Conservation (phyloP, 768 basidiomycete genomes). For the Pulveroboletus sp. region DNA sequence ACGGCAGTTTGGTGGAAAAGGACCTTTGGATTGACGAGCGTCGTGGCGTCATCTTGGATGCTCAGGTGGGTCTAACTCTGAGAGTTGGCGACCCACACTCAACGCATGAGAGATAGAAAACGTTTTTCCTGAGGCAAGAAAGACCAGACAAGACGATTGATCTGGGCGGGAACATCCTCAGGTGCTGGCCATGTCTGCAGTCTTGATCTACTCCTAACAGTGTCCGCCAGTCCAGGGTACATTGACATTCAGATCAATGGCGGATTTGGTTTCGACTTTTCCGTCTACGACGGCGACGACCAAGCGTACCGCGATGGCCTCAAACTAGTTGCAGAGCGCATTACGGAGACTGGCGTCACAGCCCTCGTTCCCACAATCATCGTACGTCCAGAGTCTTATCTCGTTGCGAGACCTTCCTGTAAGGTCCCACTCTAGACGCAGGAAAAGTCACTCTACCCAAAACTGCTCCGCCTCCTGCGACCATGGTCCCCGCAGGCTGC, state of each 20-base stretch:
- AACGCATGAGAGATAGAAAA: conserved; percentile 42
- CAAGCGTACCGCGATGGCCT: conserved; percentile 66
- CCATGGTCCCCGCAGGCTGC: conserved; percentile 63
- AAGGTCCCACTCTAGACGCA: conserved; percentile 54
- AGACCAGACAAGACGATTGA: conserved; percentile 66
- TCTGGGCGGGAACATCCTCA: conserved; percentile 73
- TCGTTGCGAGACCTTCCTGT: not conserved
- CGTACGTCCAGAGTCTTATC: conserved; percentile 38
- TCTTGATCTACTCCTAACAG: conserved; percentile 12
- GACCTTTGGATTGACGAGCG: conserved; percentile 82
- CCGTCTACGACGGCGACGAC: conserved; percentile 72
- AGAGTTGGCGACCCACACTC: not conserved
- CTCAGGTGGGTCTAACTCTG: conserved; percentile 48
- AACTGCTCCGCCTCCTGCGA: conserved; percentile 62
- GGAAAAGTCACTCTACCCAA: conserved; percentile 71
- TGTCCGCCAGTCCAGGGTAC: conserved; percentile 64
- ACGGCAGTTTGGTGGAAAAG: conserved; percentile 68
- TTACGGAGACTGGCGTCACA: conserved; percentile 86
- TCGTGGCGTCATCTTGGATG: conserved; percentile 71
- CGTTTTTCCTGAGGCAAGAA: conserved; percentile 61
- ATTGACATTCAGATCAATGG: conserved; percentile 92
- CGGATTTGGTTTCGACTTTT: conserved; percentile 86
- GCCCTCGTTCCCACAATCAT: conserved; percentile 71
- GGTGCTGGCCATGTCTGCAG: conserved; percentile 35
- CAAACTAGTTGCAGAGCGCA: conserved; percentile 66